Percentiles rank a stretch among this genome's conserved stretches.
Evolutionary conservation across 2,329 filamentous ascomycete species (phyloP).

Genomic region (Pyricularia grisea): DNA sequence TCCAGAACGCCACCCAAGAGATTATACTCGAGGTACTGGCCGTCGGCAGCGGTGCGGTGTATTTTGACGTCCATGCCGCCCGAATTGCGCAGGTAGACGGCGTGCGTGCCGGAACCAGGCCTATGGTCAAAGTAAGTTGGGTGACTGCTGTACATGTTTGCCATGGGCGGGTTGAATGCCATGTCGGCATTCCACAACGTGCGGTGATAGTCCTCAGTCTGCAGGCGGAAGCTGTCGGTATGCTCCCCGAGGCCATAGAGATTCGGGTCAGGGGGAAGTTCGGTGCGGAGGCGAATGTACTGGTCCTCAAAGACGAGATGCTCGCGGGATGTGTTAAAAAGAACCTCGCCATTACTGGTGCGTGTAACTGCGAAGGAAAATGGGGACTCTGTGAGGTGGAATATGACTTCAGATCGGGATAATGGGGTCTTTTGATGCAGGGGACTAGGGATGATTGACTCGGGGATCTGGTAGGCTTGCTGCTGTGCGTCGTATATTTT

Average conservation of each 20-base stretch:
- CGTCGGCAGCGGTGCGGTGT: constrained; percentile 43
- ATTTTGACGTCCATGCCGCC: constrained; percentile 54
- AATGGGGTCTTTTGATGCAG: neutral
- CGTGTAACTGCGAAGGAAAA: constrained; percentile 32
- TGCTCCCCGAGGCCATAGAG: constrained; percentile 76
- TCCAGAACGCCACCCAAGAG: constrained; percentile 65
- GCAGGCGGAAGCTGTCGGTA: constrained; percentile 59
- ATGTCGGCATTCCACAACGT: constrained; percentile 29
- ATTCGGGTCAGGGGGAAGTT: constrained; percentile 56
- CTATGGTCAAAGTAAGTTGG: constrained; percentile 57
- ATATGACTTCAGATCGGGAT: constrained; percentile 2
- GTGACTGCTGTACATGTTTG: constrained; percentile 59
- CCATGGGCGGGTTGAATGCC: constrained; percentile 25
- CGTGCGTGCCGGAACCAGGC: constrained; percentile 34
- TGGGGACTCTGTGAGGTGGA: constrained; percentile 61
- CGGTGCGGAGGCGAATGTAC: constrained; percentile 64
- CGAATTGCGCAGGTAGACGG: constrained; percentile 52
- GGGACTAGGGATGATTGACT: constrained; percentile 2
- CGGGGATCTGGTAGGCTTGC: constrained; percentile 5
- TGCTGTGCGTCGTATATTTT: constrained; percentile 42
- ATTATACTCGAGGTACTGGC: constrained; percentile 10
- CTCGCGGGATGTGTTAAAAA: constrained; percentile 62
- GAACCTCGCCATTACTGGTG: constrained; percentile 32
- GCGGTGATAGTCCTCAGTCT: constrained; percentile 59
- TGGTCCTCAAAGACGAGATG: constrained; percentile 68